Evolutionary conservation across 169 alveolate genomes (phyloP).

Genomic region (Plasmodium coatneyi): DNA sequence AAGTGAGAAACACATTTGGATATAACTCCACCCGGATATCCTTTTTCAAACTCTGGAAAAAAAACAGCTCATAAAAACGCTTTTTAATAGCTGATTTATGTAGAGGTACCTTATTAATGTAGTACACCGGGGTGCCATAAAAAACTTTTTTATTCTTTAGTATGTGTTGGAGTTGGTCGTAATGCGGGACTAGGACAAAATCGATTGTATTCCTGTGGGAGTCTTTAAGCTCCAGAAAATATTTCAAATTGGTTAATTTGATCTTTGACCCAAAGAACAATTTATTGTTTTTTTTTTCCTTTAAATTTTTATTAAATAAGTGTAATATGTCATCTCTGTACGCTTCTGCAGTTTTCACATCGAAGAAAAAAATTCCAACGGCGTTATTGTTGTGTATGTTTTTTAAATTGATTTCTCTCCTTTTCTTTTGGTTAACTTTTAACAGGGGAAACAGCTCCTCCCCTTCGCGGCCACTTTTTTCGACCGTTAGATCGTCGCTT

Average conservation of each 20-base stretch:
- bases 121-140: conserved; percentile 70
- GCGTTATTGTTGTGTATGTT: conserved; percentile 36
- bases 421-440: conserved; percentile 16
- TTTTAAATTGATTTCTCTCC: conserved; percentile 33
- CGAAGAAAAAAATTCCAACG: conserved; percentile 52
- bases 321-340: conserved; percentile 54
- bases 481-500: background rate
- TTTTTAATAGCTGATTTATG: conserved; percentile 33
- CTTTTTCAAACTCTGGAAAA: conserved; percentile 15
- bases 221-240: conserved; percentile 33
- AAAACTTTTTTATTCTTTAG: conserved; percentile 53
- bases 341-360: conserved; percentile 72
- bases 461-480: background rate
- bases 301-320: conserved; percentile 56
- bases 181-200: conserved; percentile 51
- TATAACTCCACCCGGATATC: conserved; percentile 17
- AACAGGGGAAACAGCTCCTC: conserved; percentile 21
- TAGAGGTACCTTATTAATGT: conserved; percentile 34
- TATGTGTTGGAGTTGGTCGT: conserved; percentile 40
- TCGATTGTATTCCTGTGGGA: conserved; percentile 8
- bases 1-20: conserved; percentile 46
- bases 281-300: conserved; percentile 49
- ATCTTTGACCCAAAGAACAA: conserved; percentile 58
- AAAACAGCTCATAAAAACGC: conserved; percentile 34
- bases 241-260: conserved; percentile 29